Percentiles rank a stretch among this genome's conserved stretches.
These are phyloP conservation scores for Hypoxylon fuscum DNA, from an alignment of 495 filamentous ascomycete genomes.

Conservation along the genomic window DNA sequence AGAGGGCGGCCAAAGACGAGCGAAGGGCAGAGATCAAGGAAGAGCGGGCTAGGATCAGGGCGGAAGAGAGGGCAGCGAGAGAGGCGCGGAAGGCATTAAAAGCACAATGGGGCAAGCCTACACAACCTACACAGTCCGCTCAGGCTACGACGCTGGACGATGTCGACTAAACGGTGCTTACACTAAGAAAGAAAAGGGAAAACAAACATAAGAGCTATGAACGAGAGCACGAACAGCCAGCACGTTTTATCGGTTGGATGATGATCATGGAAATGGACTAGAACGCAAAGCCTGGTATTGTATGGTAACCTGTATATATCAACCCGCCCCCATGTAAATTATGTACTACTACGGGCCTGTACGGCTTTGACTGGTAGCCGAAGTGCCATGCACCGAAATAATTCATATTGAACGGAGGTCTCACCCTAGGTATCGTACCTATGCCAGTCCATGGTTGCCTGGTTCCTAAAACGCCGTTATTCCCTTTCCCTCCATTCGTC, in stretches of 20 bases:
- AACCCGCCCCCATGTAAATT: conserved; percentile 33
- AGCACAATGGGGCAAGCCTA: background rate
- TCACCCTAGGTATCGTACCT: conserved; percentile 25
- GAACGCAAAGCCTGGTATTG: conserved; percentile 2
- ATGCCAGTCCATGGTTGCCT: conserved; percentile 21
- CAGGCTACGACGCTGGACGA: conserved; percentile 12
- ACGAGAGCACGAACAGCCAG: background rate
- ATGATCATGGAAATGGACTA: background rate
- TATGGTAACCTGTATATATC: conserved; percentile 34
- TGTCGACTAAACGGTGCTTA: conserved; percentile 21
- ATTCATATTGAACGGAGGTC: conserved; percentile 23
- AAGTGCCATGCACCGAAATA: conserved; percentile 18
- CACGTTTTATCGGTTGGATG: background rate
- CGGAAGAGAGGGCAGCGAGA: conserved; percentile 2
- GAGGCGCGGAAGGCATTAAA: background rate
- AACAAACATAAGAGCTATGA: background rate
- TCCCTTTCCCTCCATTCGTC: background rate
- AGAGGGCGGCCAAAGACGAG: conserved; percentile 60
- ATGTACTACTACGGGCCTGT: conserved; percentile 33
- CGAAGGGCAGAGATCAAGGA: conserved; percentile 51
- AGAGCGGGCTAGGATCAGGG: conserved; percentile 22
- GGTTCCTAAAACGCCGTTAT: conserved; percentile 9
- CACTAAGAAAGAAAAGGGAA: background rate
- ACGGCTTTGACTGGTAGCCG: conserved; percentile 2
- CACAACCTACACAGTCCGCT: background rate